Evolutionary conservation across 2,329 filamentous ascomycete genomes (phyloP).

Genomic region (Cytospora chrysosperma): DNA sequence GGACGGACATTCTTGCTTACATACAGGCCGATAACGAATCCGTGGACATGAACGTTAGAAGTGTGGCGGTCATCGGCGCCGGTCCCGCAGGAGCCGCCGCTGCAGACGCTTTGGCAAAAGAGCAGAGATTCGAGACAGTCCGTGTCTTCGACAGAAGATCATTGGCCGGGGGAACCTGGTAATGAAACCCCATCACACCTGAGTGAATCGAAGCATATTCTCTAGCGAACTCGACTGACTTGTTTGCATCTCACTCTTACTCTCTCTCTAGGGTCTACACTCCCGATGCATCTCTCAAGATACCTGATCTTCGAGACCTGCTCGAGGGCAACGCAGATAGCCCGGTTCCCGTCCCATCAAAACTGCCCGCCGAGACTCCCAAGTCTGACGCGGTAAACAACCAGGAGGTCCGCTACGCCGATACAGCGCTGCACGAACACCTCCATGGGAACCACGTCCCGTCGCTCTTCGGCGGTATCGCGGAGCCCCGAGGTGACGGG

Average conservation of each 20-base stretch:
- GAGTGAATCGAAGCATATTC: too few relatives aligned
- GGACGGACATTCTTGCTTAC: neutral
- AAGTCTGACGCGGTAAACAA: constrained; percentile 27
- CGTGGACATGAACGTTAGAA: neutral
- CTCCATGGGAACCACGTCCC: constrained; percentile 59
- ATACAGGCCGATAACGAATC: neutral
- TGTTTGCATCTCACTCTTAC: too few relatives aligned
- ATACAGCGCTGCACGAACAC: constrained; percentile 54
- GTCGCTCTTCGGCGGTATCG: neutral
- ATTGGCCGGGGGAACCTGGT: constrained; percentile 15
- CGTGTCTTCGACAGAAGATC: constrained; percentile 9
- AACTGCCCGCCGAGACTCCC: neutral
- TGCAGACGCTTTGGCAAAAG: constrained; percentile 14
- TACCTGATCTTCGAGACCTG: neutral
- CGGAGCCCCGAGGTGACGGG: constrained; percentile 41
- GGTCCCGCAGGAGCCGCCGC: constrained; percentile 17
- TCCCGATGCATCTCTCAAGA: neutral
- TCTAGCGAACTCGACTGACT: neutral
- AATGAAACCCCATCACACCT: neutral
- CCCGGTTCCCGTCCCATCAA: neutral
- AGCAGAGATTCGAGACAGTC: constrained; percentile 9
- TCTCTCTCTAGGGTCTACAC: neutral
- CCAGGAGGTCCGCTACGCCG: constrained; percentile 46
- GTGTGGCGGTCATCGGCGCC: constrained; percentile 21
- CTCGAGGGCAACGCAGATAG: neutral